Percentiles rank a stretch among this genome's conserved stretches.
phyloP scores from a whole-genome alignment of 352 stramenopile species.

The Pythium pectinolyticum region DNA sequence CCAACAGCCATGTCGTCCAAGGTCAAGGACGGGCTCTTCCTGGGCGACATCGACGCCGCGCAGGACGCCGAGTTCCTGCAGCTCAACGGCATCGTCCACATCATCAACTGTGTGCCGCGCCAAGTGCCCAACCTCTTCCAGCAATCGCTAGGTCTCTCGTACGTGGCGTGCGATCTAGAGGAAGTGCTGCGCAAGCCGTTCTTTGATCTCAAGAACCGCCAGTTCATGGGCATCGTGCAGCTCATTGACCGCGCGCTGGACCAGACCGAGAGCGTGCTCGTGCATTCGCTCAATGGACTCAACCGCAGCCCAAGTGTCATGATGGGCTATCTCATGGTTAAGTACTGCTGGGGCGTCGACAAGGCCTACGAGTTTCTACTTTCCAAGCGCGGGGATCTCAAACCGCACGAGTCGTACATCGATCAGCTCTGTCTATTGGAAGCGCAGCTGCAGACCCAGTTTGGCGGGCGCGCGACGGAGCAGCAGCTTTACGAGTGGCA shows the following conservation, averaged over 20 bases:
- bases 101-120: slow-evolving; percentile 91
- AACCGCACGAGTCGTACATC: slow-evolving; percentile 73
- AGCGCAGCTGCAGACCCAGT: slow-evolving; percentile 56
- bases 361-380: slow-evolving; percentile 91
- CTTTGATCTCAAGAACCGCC: slow-evolving; percentile 83
- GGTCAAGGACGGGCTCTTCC: slow-evolving; percentile 94
- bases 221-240: slow-evolving; percentile 79
- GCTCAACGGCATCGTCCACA: slow-evolving; percentile 91
- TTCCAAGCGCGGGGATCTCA: slow-evolving; percentile 87
- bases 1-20: slow-evolving; percentile 84
- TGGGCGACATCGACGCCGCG: slow-evolving; percentile 90
- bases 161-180: slow-evolving; percentile 70
- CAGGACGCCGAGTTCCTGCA: slow-evolving; percentile 93
- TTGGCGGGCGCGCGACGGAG: slow-evolving; percentile 42
- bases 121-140: slow-evolving; percentile 92
- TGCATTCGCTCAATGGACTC: slow-evolving; percentile 85
- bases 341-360: slow-evolving; percentile 91
- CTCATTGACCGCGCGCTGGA: slow-evolving; percentile 83
- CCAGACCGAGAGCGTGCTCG: slow-evolving; percentile 82
- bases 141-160: slow-evolving; percentile 79
- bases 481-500: slow-evolving; percentile 78
- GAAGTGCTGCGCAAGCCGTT: slow-evolving; percentile 66
- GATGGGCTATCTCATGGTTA: slow-evolving; percentile 91
- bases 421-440: slow-evolving; percentile 73
- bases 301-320: slow-evolving; percentile 84